Conservation (phyloP, 139 green algal species). For the Eudorina sp. region DNA sequence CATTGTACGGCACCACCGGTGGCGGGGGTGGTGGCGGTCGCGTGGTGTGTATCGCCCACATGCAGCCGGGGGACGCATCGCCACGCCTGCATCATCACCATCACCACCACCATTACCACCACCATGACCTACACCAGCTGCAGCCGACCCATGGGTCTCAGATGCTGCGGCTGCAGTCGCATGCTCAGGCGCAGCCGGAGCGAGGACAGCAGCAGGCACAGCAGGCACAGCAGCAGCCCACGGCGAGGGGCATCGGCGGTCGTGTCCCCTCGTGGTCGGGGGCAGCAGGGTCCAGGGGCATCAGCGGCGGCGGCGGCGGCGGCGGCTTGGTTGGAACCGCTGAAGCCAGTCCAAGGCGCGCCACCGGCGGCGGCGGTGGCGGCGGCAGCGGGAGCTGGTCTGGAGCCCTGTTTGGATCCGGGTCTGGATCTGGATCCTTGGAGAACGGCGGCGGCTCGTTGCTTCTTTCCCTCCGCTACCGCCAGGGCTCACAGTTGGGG, state of each 20-base stretch:
- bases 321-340: background rate
- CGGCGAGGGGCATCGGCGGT: background rate
- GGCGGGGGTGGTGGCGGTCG: background rate
- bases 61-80: background rate
- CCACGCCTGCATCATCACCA: background rate
- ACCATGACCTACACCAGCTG: background rate
- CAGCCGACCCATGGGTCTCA: too few relatives aligned
- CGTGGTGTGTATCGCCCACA: slow-evolving; percentile 16
- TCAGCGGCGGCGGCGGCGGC: background rate
- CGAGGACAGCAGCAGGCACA: background rate
- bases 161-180: background rate
- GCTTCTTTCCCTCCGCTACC: background rate
- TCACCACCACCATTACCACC: background rate
- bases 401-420: background rate
- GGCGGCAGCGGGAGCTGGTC: background rate
- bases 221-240: background rate
- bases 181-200: background rate
- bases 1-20: too few relatives aligned
- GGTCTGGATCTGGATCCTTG: too few relatives aligned
- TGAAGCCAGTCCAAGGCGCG: background rate
- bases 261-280: too few relatives aligned
- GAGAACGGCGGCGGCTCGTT: background rate
- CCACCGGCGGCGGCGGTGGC: background rate
- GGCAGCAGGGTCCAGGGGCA: too few relatives aligned
- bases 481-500: background rate